Evolutionary conservation across 2,329 filamentous ascomycete genomes (phyloP), one percentile per base, ranked within the genome.

Genomic region (Arthrobotrys musiformis): DNA sequence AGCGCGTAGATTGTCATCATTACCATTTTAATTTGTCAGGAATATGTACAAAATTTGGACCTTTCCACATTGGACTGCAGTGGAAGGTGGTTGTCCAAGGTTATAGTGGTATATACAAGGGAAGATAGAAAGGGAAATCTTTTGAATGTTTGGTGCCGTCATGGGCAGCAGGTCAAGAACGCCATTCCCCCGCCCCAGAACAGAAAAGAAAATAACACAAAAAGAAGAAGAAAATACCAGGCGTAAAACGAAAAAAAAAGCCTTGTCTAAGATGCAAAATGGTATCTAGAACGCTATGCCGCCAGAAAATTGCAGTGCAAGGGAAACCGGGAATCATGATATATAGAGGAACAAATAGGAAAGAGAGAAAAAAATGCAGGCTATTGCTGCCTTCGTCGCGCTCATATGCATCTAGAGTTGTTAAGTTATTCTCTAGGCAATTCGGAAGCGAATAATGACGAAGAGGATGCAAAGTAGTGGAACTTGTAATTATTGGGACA

Each of bases 201-300:
- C 19, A 24, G 33, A 69, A 61, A 42, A 8, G 30, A 44, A 26
- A 9, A 58, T 40, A 58, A 24, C 30, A 40, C 24, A 24, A 17
- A 64, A 48, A 19, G 17, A 33, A 69, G 52, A 42, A 8, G 30
- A 44, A 26, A 9, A 58, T 40, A 56, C 5, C 7, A 37, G 37
- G 40, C 33, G 9, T 24, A 19, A 58, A 40, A 35, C 19, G 48
- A 6, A 15, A 48, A 50, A 48, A 35, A 35, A 35, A 48, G 2
- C 7, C 48, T 48, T 61, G 24, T 75, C 70, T 75, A 75, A 62
- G 13, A 70, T 44, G 54, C 46, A 75, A 63, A 73, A 62, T 64
- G 70, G 70, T 74, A 74, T 74, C 70, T 42, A 48, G 19, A 58
- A 48, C 35, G 54, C 54, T 75, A 75, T 75, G 70, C 56, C 35